Evolutionary conservation across 169 alveolate species (phyloP), one percentile per base, ranked within the genome.

Genomic region (Toxoplasma gondii): DNA sequence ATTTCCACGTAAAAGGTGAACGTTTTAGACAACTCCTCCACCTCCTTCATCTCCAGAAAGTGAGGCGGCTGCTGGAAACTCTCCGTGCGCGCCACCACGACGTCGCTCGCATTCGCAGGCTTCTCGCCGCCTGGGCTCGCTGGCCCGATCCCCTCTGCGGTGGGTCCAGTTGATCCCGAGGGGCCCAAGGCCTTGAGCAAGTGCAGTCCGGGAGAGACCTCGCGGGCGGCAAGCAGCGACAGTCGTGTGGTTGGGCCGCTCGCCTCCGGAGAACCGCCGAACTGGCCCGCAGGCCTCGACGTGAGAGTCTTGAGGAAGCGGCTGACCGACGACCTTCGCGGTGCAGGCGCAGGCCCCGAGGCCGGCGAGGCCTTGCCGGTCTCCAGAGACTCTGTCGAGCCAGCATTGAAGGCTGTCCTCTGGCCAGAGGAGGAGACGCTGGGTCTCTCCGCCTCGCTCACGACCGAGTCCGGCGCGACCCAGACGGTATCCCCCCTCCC

Each of bases 1-100:
- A 78, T 74, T 27, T 64, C 43, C 41, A 91, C 86, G 64, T 41
- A 91, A 36, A 91, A 91, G 29, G 67, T 58, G 92, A 90, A 90
- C 64, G 64, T 90, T 41, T 69, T 34, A 19, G 93, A 90, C 74
- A 90, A 17, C 54, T 88, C 92, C 39, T 90, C 93, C 36, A 90
- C 93, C 29, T 34, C 45, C 44, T 90, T 34, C 88, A 58, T 58
- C 74, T 31, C 93, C 53, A 90, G 74, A 64, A 45, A 90, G 44
- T 90, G 93, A 4, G 93, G 93, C 39, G 82, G 93, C 38, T 31
- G 86, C 84, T 74, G 84, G 9, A 74, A 36, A 7, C 39, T 31
- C 84, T 31, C 84, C 44, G 39, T 36, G 27, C 84, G 10, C 84
- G 84, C 84, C 43, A 36, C 84, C 43, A 31, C 43, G 39, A 27